A percentile compares a stretch with the other conserved stretches of the same genome.
Evolutionary conservation across 208 protist genomes (phyloP).

Genomic region (Trypanosoma mega): DNA sequence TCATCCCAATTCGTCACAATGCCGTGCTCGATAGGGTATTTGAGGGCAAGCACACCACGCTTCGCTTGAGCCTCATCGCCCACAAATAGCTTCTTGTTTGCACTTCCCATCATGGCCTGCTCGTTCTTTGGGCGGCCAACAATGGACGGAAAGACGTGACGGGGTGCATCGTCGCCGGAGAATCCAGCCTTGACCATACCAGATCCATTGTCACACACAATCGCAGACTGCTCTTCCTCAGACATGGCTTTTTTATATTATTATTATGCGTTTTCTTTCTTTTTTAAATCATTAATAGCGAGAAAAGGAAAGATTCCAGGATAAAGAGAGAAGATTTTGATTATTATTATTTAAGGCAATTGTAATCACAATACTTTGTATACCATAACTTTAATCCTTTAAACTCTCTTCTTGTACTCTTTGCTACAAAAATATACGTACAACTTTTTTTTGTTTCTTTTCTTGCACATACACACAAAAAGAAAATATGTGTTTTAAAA

Average conservation of each 20-base stretch:
- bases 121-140: conserved; percentile 95
- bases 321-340: too few relatives aligned
- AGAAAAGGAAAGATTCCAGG: too few relatives aligned
- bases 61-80: conserved; percentile 95
- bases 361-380: too few relatives aligned
- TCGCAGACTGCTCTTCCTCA: conserved; percentile 64
- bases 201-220: conserved; percentile 88
- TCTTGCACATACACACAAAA: too few relatives aligned
- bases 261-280: too few relatives aligned
- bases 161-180: conserved; percentile 96
- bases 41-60: conserved; percentile 92
- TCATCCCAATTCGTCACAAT: conserved; percentile 98
- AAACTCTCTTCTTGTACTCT: too few relatives aligned
- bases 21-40: conserved; percentile 95
- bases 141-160: conserved; percentile 96
- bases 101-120: conserved; percentile 94
- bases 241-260: conserved; percentile 69
- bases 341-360: too few relatives aligned
- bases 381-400: too few relatives aligned
- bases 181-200: conserved; percentile 95
- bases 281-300: too few relatives aligned
- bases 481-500: too few relatives aligned
- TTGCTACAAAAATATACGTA: too few relatives aligned
- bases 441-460: too few relatives aligned
- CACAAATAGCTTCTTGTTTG: conserved; percentile 95